Evolutionary conservation across 805 yeast species (phyloP), one percentile per base, ranked within the genome.

Genomic region (Ogataea henricii): DNA sequence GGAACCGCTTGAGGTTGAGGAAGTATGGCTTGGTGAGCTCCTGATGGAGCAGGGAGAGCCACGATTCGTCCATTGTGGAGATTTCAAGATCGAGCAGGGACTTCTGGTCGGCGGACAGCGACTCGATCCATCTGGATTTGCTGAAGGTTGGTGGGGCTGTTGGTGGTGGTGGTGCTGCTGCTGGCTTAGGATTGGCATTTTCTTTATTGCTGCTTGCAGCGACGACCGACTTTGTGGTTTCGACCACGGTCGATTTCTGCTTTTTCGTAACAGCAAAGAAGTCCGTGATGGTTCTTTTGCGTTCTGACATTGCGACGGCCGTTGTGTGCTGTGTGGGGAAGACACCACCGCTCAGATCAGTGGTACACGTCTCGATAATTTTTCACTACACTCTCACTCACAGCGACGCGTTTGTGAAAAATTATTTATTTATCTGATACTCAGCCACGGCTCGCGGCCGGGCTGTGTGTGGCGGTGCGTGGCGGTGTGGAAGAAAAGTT

Each of bases 1-100:
- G 71, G 55, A 86, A 90, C 55, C 67, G 64, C 57, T 92, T 92
- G 55, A 94, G 71, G 8, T 78, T 66, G 8, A 91, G 63, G 59
- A 94, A 94, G 64, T 90, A 92, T 3, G 96, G 91, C 64, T 91
- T 89, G 9, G 86, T 83, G 46, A 94, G 73, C 57, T 91, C 96
- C 18, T 70, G 62, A 57, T 83, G 79, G 16, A 94, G 71, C 1
- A 78, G 72, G 3, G 76, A 74, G 18, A 94, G 78, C 99, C 99
- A 94, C 0, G 89, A 73, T 9, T 78, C 77, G 52, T 88, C 90
- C 51, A 94, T 67, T 0, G 88, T 80, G 1, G 72, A 64, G 33
- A 89, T 78, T 63, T 94, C 99, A 8, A 86, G 69, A 16, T 73
- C 65, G 1, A 90, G 73, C 3, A 90, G 69, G 2, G 66, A 67